phyloP scores from a whole-genome alignment of 352 stramenopile species.

The Phytophthora agathidicida region DNA sequence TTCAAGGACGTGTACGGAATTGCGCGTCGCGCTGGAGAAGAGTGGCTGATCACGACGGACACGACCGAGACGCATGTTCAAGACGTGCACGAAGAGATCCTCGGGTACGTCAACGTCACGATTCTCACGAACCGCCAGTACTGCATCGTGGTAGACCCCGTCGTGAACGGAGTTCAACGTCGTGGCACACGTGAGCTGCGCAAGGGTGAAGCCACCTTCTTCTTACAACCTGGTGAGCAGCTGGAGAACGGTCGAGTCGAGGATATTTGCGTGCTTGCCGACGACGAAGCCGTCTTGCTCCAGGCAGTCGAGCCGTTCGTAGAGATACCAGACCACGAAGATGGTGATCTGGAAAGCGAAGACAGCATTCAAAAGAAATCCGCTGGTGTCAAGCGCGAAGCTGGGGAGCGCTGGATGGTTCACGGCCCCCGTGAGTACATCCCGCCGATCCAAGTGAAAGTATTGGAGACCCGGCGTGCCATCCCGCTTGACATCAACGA shows the following conservation, averaged over 20 bases:
- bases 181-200: constrained; percentile 74
- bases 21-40: constrained; percentile 74
- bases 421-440: constrained; percentile 84
- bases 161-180: constrained; percentile 70
- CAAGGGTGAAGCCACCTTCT: constrained; percentile 78
- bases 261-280: constrained; percentile 69
- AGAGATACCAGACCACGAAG: constrained; percentile 36
- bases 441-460: constrained; percentile 73
- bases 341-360: constrained; percentile 21
- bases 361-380: constrained; percentile 26
- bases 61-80: constrained; percentile 79
- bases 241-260: constrained; percentile 68
- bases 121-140: constrained; percentile 85
- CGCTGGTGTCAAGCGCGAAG: constrained; percentile 46
- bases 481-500: constrained; percentile 84
- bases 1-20: constrained; percentile 81
- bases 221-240: constrained; percentile 67
- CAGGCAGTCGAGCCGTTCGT: constrained; percentile 73
- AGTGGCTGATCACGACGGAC: constrained; percentile 79
- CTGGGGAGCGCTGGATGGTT: constrained; percentile 83
- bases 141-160: constrained; percentile 78
- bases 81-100: constrained; percentile 79
- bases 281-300: constrained; percentile 82
- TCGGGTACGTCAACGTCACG: constrained; percentile 60
- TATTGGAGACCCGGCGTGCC: constrained; percentile 76